Evolutionary conservation across 2,329 filamentous ascomycete genomes (phyloP), one percentile per base, ranked within the genome.

Genomic region (Atkinsonella texensis): DNA sequence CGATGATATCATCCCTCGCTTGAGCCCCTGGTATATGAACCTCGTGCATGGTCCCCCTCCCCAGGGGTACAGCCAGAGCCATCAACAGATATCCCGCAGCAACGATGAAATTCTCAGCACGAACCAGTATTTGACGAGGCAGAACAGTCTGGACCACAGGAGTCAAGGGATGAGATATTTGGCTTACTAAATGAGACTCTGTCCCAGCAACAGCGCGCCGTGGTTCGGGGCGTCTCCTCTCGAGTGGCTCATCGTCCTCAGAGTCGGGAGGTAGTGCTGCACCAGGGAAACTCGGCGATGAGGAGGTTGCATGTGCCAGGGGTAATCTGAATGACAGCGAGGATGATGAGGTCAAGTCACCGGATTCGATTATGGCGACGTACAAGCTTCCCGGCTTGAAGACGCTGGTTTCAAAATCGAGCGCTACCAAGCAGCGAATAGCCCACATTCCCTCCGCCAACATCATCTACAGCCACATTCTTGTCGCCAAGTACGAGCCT

Each of bases 21-120:
- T 85, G 38, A 61, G 69, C 1, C 71, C 77, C 0, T 85, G 81
- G 81, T 73, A 68, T 48, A 69, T 85, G 56, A 73, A 72, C 52
- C 64, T 82, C 13, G 64, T 66, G 32, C 63, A 63, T 48, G 46
- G 46, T 18, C 46, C 33, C 13, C 48, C 41, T 2, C 38, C 49
- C 3, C 52, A 41, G 13, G 53, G 61, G 7, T 56, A 52, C 28
- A 62, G 62, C 33, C 13, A 47, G n/a, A 11, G 18, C 35, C 50
- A 52, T 20, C 41, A 54, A 35, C 38, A 48, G 32, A 64, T 72
- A 32, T 59, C 69, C 6, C 59, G 65, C 52, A 75, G 72, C 54
- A 54, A 48, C 1, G 67, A 74, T 43, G 71, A 75, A 53, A 55
- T 62, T 1, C 54, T 56, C 11, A 57, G 70, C 23, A 66, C 65